Conservation (phyloP, 345 rosid genomes). For the Gossypium arboreum region DNA sequence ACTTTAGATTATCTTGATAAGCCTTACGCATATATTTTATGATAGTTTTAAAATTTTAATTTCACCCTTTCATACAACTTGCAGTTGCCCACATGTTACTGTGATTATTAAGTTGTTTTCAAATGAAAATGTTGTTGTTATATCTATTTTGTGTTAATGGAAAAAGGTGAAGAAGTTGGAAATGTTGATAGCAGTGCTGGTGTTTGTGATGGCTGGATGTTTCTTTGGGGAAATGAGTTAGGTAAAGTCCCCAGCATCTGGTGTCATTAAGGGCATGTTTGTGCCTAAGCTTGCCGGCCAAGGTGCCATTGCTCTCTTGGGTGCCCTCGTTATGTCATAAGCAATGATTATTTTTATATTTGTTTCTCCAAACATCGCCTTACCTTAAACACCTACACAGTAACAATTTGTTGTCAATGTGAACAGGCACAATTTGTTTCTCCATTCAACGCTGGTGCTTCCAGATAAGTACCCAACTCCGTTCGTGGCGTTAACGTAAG, state of each 20-base stretch:
- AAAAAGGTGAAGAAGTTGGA: slow-evolving; percentile 46
- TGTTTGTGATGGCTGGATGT: slow-evolving; percentile 45
- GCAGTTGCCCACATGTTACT: too few species aligned
- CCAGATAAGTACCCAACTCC: slow-evolving; percentile 40
- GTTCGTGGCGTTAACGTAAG: slow-evolving; percentile 49
- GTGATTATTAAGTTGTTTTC: too few species aligned
- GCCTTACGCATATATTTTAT: too few species aligned
- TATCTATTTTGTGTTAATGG: neutral
- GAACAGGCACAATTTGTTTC: slow-evolving; percentile 43
- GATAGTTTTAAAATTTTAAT: too few species aligned
- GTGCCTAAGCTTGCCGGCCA: slow-evolving; percentile 31
- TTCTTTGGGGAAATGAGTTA: slow-evolving; percentile 34
- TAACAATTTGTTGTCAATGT: too few species aligned
- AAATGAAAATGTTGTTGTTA: too few species aligned
- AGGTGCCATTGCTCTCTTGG: slow-evolving; percentile 44
- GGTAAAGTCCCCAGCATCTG: slow-evolving; percentile 42
- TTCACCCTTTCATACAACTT: too few species aligned
- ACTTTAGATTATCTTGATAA: too few species aligned
- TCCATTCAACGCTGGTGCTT: slow-evolving; percentile 41
- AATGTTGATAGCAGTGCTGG: slow-evolving; percentile 32
- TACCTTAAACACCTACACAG: too few species aligned
- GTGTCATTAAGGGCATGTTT: slow-evolving; percentile 44
- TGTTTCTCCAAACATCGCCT: too few species aligned
- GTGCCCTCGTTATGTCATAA: slow-evolving; percentile 46
- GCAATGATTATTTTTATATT: too few species aligned